Conservation (phyloP, 768 basidiomycete species). For the Kwoniella dendrophila region DNA sequence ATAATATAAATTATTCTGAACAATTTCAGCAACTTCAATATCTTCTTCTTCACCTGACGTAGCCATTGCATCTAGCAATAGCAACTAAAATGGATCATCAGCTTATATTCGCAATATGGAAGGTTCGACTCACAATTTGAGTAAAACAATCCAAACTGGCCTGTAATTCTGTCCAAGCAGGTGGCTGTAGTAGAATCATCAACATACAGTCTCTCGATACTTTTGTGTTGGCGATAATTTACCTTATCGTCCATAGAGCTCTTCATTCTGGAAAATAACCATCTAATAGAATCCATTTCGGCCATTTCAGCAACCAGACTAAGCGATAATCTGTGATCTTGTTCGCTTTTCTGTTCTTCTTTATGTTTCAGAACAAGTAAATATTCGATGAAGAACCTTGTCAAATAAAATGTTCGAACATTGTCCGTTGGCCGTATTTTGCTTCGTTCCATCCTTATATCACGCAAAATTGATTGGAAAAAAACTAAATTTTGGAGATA, state of each 20-base stretch:
- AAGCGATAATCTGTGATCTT: conserved; percentile 22
- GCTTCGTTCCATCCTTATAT: conserved; percentile 86
- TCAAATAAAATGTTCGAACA: conserved; percentile 79
- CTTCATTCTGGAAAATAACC: conserved; percentile 87
- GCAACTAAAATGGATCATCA: conserved; percentile 58
- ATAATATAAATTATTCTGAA: conserved; percentile 91
- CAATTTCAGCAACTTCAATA: conserved; percentile 72
- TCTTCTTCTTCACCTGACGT: conserved; percentile 62
- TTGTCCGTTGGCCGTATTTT: conserved; percentile 96
- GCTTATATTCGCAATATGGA: not conserved
- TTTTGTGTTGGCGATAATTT: not conserved
- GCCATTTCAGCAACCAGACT: conserved; percentile 76
- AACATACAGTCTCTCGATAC: not conserved
- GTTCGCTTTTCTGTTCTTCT: conserved; percentile 7
- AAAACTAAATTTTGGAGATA: conserved; percentile 65
- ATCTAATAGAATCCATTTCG: conserved; percentile 82
- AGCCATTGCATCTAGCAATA: conserved; percentile 84
- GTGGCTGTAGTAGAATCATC: conserved; percentile 65
- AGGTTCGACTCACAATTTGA: conserved; percentile 63
- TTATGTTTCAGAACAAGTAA: conserved; percentile 66
- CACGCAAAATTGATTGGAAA: conserved; percentile 78
- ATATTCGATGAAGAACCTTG: conserved; percentile 90
- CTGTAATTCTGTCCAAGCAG: conserved; percentile 90
- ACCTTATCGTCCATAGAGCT: conserved; percentile 91
- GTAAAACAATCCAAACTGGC: conserved; percentile 92